Evolutionary conservation across 225 moss, liverwort and hornwort species (phyloP).

Genomic region (Physcomitrium patens): DNA sequence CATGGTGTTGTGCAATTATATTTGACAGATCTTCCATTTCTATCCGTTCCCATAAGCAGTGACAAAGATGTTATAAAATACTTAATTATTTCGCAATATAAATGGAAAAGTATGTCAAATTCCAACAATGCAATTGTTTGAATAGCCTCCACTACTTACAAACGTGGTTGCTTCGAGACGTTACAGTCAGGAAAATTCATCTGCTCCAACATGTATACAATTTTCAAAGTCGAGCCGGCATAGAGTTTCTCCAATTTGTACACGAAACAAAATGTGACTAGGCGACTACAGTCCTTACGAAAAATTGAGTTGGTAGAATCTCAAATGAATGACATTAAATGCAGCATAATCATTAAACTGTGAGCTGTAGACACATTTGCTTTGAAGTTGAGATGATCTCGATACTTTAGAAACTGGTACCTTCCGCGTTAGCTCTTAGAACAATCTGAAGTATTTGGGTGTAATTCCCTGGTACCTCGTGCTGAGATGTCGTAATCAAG

Average conservation of each 20-base stretch:
- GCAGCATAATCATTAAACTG: not conserved
- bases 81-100: not conserved
- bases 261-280: not conserved
- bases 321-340: not conserved
- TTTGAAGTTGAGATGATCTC: not conserved
- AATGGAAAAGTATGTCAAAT: not conserved
- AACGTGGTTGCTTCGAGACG: slow-evolving; percentile 11
- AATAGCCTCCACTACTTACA: not conserved
- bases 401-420: not conserved
- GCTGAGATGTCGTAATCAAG: slow-evolving; percentile 14
- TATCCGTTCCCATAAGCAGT: slow-evolving; percentile 6
- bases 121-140: not conserved
- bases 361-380: not conserved
- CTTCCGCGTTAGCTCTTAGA: not conserved
- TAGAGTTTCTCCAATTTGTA: slow-evolving; percentile 1
- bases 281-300: slow-evolving; percentile 1
- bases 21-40: not conserved
- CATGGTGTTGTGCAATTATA: not conserved
- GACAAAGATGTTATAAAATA: not conserved
- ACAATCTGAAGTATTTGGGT: not conserved
- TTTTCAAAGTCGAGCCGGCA: slow-evolving; percentile 5
- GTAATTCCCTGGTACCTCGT: not conserved
- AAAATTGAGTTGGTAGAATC: slow-evolving; percentile 12
- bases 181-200: not conserved
- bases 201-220: slow-evolving; percentile 14